phyloP scores from a whole-genome alignment of 495 filamentous ascomycete genomes.

The Cladorrhinum samala region DNA sequence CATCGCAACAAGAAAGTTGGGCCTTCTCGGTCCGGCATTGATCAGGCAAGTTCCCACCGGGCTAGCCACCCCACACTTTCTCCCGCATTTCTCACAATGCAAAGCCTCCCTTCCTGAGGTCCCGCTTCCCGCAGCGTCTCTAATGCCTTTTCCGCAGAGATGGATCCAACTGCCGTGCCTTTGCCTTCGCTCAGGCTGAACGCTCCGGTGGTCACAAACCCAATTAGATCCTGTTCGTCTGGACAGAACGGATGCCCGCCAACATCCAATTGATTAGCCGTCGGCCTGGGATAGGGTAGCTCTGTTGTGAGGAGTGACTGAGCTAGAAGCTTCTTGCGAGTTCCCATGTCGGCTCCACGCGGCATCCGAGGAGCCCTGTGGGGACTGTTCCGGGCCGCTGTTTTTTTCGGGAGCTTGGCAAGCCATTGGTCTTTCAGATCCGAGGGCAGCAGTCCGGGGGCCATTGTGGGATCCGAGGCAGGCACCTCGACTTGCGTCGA shows the following conservation, averaged over 20 bases:
- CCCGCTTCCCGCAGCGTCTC: conserved; percentile 13
- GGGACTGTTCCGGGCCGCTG: conserved; percentile 12
- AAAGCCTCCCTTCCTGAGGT: conserved; percentile 45
- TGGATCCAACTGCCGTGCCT: conserved; percentile 67
- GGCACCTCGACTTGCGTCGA: conserved; percentile 38
- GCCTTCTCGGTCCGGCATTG: too few relatives aligned
- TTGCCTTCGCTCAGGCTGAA: conserved; percentile 74
- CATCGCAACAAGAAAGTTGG: too few relatives aligned
- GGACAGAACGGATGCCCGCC: conserved; percentile 62
- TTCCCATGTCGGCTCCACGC: conserved; percentile 29
- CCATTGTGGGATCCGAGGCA: conserved; percentile 26
- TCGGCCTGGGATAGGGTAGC: conserved; percentile 18
- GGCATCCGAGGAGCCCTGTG: conserved; percentile 13
- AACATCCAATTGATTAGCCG: conserved; percentile 26
- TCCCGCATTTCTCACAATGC: conserved; percentile 76
- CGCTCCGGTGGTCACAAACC: conserved; percentile 84
- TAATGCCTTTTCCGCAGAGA: conserved; percentile 56
- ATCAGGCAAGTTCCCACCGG: conserved; percentile 65
- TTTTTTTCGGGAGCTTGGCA: conserved; percentile 18
- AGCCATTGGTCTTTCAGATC: conserved; percentile 44
- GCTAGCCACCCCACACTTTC: conserved; percentile 70
- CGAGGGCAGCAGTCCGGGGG: conserved; percentile 21
- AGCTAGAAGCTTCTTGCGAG: conserved; percentile 47
- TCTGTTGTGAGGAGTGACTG: conserved; percentile 40
- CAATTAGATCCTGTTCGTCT: conserved; percentile 70